Evolutionary conservation across 129 eudicot genomes (phyloP).

Genomic region (Artemisia annua): DNA sequence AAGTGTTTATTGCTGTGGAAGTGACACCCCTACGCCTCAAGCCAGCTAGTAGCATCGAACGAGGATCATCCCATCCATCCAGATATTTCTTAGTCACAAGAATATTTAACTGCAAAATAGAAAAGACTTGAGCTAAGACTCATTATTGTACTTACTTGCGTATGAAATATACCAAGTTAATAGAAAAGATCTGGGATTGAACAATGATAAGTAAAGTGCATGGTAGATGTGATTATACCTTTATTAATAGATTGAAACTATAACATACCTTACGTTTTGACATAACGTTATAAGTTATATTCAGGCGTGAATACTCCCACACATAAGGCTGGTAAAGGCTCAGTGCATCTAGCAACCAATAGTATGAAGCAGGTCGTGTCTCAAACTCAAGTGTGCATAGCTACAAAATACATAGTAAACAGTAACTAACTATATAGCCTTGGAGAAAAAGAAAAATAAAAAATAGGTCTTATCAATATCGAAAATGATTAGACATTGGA

Average conservation of each 20-base stretch:
- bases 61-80: conserved; percentile 99
- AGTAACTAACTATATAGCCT: conserved; percentile 17
- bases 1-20: conserved; percentile 78
- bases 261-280: conserved; percentile 83
- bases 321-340: conserved; percentile 88
- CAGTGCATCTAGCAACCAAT: conserved; percentile 86
- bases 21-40: conserved; percentile 93
- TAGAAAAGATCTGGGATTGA: too few species aligned
- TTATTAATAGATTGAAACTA: neutral
- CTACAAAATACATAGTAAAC: conserved; percentile 39
- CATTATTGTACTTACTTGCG: neutral
- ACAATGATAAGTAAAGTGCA: too few species aligned
- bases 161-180: too few species aligned
- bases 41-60: conserved; percentile 93
- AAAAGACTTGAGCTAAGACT: neutral
- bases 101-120: conserved; percentile 66
- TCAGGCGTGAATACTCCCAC: conserved; percentile 89
- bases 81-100: conserved; percentile 89
- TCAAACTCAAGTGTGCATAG: conserved; percentile 95
- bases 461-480: neutral
- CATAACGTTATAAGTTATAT: conserved; percentile 87
- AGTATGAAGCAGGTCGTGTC: conserved; percentile 92
- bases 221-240: neutral
- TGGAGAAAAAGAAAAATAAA: too few species aligned
- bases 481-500: neutral